A percentile compares a stretch with the other conserved stretches of the same genome.
Conservation (phyloP, 768 basidiomycete species). For the Pisolithus sp. region DNA sequence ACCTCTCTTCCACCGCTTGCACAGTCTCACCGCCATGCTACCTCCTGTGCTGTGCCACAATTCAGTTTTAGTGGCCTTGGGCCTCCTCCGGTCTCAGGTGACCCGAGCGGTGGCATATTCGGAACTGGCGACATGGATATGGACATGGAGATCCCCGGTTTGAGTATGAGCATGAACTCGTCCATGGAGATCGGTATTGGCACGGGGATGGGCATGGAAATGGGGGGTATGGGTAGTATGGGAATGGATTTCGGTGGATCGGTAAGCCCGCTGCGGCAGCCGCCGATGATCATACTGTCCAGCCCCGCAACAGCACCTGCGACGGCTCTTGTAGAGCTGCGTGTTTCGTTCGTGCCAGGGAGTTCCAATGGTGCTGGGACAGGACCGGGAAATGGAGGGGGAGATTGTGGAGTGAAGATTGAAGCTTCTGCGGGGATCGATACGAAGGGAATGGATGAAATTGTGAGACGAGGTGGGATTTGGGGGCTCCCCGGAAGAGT, state of each 20-base stretch:
- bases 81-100: conserved; percentile 15
- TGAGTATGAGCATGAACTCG: conserved; percentile 30
- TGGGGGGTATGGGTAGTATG: conserved; percentile 2
- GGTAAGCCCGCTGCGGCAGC: conserved; percentile 31
- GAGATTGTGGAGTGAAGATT: conserved; percentile 20
- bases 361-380: conserved; percentile 2
- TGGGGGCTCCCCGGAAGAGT: conserved; percentile 65
- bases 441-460: conserved; percentile 56
- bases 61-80: conserved; percentile 24
- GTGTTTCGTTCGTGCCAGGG: conserved; percentile 53
- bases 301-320: conserved; percentile 61
- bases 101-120: conserved; percentile 21
- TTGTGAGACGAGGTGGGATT: conserved; percentile 64
- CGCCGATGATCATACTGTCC: conserved; percentile 57
- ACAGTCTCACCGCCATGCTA: conserved; percentile 4
- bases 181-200: conserved; percentile 25
- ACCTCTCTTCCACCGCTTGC: conserved; percentile 18
- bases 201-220: conserved; percentile 21
- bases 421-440: conserved; percentile 38
- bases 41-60: conserved; percentile 12
- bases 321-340: conserved; percentile 58
- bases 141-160: conserved; percentile 31
- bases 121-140: conserved; percentile 28
- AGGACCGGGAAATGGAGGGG: conserved; percentile 7
- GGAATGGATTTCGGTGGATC: conserved; percentile 19